These are phyloP conservation scores for Hypomontagnella monticulosa DNA, from an alignment of 495 filamentous ascomycete genomes.

Conservation along the genomic window DNA sequence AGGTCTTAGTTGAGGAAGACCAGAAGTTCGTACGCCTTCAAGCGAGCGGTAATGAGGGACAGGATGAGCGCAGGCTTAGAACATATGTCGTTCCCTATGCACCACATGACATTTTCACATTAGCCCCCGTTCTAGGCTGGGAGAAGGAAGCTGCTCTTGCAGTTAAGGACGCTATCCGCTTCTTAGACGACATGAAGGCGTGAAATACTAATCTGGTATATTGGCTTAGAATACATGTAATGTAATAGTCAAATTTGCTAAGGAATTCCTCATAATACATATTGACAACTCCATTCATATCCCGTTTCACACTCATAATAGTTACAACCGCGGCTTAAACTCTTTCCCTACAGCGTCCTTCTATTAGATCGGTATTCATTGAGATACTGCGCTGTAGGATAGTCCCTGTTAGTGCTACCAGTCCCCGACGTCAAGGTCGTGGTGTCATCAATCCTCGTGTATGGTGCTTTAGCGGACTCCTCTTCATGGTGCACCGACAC, in stretches of 20 bases:
- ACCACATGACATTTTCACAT: slow-evolving; percentile 7
- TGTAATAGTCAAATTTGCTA: too few relatives aligned
- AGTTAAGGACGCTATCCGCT: slow-evolving; percentile 3
- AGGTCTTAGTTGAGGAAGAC: slow-evolving; percentile 3
- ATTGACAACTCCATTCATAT: not conserved
- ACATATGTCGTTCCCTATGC: slow-evolving; percentile 3
- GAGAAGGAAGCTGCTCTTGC: slow-evolving; percentile 7
- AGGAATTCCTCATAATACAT: too few relatives aligned
- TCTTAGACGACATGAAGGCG: not conserved
- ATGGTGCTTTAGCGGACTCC: not conserved
- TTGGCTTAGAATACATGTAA: too few relatives aligned
- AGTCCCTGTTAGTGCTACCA: not conserved
- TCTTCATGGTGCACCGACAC: not conserved
- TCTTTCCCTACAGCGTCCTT: not conserved
- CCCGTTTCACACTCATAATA: not conserved
- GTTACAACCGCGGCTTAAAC: not conserved
- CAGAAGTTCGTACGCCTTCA: slow-evolving; percentile 8
- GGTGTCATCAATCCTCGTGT: not conserved
- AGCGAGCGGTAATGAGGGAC: not conserved
- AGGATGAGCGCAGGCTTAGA: not conserved
- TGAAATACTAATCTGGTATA: not conserved
- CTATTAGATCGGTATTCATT: not conserved
- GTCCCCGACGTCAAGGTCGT: not conserved
- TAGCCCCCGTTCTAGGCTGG: slow-evolving; percentile 13
- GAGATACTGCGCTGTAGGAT: not conserved